These are phyloP conservation scores for Dendrobium huoshanense DNA, from an alignment of 106 monocot genomes.

Conservation along the genomic window DNA sequence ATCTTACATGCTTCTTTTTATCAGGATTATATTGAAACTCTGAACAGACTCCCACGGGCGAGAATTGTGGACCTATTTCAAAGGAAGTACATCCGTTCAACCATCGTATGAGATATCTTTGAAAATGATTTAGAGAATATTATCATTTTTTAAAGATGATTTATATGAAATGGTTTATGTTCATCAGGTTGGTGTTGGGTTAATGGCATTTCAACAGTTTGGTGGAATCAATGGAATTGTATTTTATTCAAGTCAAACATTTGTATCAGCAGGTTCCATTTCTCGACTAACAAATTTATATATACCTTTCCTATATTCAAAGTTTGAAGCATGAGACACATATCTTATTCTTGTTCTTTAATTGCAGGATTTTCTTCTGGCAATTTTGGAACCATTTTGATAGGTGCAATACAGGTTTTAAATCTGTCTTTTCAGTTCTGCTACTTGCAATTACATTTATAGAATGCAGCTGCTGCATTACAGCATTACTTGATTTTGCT, in stretches of 20 bases:
- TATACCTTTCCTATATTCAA: too few species aligned
- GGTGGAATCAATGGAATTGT: constrained; percentile 58
- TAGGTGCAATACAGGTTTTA: constrained; percentile 53
- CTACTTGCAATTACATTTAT: neutral
- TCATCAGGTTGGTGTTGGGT: constrained; percentile 56
- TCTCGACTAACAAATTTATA: neutral
- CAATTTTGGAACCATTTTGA: constrained; percentile 43
- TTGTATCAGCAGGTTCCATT: constrained; percentile 56
- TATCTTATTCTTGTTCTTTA: neutral
- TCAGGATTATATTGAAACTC: constrained; percentile 48
- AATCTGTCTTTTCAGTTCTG: neutral
- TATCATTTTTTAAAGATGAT: neutral
- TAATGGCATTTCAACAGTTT: constrained; percentile 77
- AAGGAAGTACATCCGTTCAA: constrained; percentile 32
- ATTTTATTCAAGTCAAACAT: constrained; percentile 62
- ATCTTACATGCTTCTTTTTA: neutral
- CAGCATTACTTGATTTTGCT: neutral
- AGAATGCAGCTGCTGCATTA: neutral
- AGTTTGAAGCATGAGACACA: too few species aligned
- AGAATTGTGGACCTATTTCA: constrained; percentile 41
- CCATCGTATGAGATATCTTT: constrained; percentile 39
- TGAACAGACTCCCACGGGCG: constrained; percentile 39
- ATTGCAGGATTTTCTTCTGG: constrained; percentile 65
- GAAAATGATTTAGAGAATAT: neutral
- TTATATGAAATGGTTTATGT: neutral